Percentiles rank a stretch among this genome's conserved stretches.
Evolutionary conservation across 2,329 filamentous ascomycete species (phyloP).

Genomic region (Arthrobotrys entomopaga): DNA sequence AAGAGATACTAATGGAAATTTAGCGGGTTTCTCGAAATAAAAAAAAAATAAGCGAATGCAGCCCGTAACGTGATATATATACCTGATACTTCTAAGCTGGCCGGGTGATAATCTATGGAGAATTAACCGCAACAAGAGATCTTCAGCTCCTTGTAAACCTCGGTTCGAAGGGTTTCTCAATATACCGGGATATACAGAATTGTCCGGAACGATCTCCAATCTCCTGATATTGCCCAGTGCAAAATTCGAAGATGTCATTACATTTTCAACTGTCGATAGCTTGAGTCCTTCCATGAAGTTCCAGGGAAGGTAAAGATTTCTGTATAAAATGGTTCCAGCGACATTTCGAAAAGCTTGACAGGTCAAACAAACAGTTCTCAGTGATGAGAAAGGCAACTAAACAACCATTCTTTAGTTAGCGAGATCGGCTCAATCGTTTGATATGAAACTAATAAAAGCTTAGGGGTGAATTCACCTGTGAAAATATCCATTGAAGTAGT

Average conservation of each 20-base stretch:
- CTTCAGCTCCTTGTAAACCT: constrained; percentile 14
- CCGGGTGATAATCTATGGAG: constrained; percentile 4
- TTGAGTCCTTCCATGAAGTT: constrained; percentile 9
- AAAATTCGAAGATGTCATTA: constrained; percentile 22
- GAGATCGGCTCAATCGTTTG: not conserved
- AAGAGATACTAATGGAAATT: constrained; percentile 4
- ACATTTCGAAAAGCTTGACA: constrained; percentile 20
- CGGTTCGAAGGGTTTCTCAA: constrained; percentile 3
- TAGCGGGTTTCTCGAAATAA: not conserved
- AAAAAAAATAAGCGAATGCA: not conserved
- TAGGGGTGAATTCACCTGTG: not conserved
- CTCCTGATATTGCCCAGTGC: constrained; percentile 17
- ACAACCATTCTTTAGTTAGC: not conserved
- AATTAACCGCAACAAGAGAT: constrained; percentile 16
- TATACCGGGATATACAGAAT: not conserved
- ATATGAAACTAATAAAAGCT: not conserved
- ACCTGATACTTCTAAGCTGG: constrained; percentile 32
- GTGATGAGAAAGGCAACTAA: constrained; percentile 11
- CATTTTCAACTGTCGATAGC: constrained; percentile 15
- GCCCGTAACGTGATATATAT: not conserved
- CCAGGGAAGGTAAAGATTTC: constrained; percentile 27
- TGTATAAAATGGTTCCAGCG: constrained; percentile 18
- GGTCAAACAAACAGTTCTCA: constrained; percentile 17
- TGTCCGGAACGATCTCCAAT: constrained; percentile 24
- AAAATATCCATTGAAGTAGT: constrained; percentile 8